Base-by-base conservation (phyloP, 192 early-diverging fungal species). In the Paraglomus brasilianum region DNA sequence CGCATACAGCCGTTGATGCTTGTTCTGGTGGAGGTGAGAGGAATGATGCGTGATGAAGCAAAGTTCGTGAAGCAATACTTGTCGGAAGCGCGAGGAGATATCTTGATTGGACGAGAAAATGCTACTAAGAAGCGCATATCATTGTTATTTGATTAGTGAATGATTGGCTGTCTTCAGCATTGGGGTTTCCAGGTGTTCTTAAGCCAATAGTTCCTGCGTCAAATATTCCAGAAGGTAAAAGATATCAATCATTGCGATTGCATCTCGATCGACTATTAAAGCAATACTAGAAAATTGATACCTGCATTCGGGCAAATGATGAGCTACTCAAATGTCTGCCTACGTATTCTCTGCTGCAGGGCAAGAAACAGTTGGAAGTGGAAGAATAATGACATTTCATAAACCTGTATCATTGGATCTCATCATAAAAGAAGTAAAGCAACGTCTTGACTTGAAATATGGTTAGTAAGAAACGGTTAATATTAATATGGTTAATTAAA, bases 1-100 rank as follows among this genome's bases (percentile, higher is more conserved):
- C 96, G 42, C 96, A 98, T 75, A 95, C 95, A 22, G 87, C 93
- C 8, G 82, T 91, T 53, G 95, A 98, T 75, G 88, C 83, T 72
- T 88, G 88, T 57, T 73, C 80, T 6, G 82, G 85, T 42, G 96
- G 96, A 68, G 84, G 84, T 82, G 77, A 11, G 11, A n/a, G 43
- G 8, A 52, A 68, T 8, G 6, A 55, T 3, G 9, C 30, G 42
- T 56, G 24, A 66, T 48, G 30, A 58, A 15, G 19, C 46, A 43
- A 65, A 65, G 40, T 63, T n/a, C 47, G n/a, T n/a, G 11, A 10
- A 48, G 10, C 47, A 48, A 48, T n/a, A n/a, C n/a, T n/a, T n/a
- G n/a, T n/a, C n/a, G n/a, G n/a, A n/a, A n/a, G n/a, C n/a, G n/a
- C n/a, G n/a, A n/a, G n/a, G n/a, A n/a, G n/a, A n/a, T n/a, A n/a